Evolutionary conservation across 2,329 filamentous ascomycete genomes (phyloP).

Genomic region (Talaromyces albobiverticillius): DNA sequence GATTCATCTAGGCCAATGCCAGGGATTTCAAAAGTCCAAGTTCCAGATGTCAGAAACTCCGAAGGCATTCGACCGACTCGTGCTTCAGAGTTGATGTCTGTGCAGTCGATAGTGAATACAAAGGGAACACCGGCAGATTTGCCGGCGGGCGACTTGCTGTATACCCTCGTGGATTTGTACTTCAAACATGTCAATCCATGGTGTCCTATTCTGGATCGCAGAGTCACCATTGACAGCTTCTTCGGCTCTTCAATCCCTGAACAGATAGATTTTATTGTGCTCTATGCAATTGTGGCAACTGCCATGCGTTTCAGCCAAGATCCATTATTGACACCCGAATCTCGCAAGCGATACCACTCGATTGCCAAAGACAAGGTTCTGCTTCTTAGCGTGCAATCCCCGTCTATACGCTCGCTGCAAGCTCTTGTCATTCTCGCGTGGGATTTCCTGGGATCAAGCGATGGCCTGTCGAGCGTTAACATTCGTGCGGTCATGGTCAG

Average conservation of each 20-base stretch:
- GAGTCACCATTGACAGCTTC: conserved; percentile 74
- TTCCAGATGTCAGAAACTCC: not conserved
- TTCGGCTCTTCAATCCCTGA: conserved; percentile 75
- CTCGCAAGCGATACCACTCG: conserved; percentile 71
- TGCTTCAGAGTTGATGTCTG: conserved; percentile 1
- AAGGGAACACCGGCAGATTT: conserved; percentile 57
- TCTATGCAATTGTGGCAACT: conserved; percentile 86
- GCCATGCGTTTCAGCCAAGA: conserved; percentile 82
- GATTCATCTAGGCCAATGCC: not conserved
- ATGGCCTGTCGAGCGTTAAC: conserved; percentile 90
- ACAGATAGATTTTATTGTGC: conserved; percentile 75
- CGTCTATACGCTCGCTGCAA: conserved; percentile 82
- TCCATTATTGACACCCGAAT: conserved; percentile 67
- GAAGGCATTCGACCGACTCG: not conserved
- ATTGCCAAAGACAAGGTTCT: conserved; percentile 82
- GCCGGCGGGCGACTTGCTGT: conserved; percentile 71
- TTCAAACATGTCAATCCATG: conserved; percentile 78
- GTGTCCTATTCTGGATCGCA: conserved; percentile 84
- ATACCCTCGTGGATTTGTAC: conserved; percentile 70
- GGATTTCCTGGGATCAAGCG: conserved; percentile 80
- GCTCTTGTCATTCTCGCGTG: conserved; percentile 82
- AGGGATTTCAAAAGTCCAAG: not conserved
- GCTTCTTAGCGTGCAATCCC: conserved; percentile 82
- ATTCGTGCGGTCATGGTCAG: conserved; percentile 83
- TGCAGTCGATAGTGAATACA: conserved; percentile 4